Conservation (phyloP, 2,329 filamentous ascomycete species). For the Blastomyces parvus region DNA sequence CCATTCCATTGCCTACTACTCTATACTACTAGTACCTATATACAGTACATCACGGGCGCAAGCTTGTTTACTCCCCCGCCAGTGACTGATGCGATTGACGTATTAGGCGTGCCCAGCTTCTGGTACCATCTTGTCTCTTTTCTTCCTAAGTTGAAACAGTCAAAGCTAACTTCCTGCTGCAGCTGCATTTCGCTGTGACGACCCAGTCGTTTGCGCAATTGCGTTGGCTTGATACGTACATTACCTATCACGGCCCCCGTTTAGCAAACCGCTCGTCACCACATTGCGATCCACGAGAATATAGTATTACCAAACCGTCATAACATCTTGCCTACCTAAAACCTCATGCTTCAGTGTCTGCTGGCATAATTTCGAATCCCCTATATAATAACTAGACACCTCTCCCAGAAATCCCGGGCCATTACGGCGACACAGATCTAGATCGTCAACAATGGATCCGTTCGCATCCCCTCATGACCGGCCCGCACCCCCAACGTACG, state of each 20-base stretch:
- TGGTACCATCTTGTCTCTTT: not conserved
- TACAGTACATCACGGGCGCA: not conserved
- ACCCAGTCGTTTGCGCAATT: not conserved
- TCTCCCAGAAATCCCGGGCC: not conserved
- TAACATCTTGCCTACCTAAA: not conserved
- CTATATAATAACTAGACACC: not conserved
- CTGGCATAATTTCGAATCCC: not conserved
- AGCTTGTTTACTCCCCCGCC: not conserved
- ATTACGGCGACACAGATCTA: not conserved
- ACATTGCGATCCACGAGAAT: not conserved
- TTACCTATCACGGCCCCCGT: not conserved
- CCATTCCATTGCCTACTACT: not conserved
- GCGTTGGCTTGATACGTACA: not conserved
- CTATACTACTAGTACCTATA: not conserved
- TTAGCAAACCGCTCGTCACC: not conserved
- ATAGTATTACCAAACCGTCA: not conserved
- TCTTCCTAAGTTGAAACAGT: not conserved
- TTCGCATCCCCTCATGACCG: conserved; percentile 18
- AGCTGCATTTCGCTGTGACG: not conserved
- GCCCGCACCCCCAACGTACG: conserved; percentile 28
- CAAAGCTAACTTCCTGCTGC: not conserved
- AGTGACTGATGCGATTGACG: not conserved
- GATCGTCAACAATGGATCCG: conserved; percentile 9
- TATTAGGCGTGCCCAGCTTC: not conserved
- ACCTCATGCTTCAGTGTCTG: not conserved